Base-by-base conservation (phyloP, 495 filamentous ascomycete species). In the Choiromyces venosus region DNA sequence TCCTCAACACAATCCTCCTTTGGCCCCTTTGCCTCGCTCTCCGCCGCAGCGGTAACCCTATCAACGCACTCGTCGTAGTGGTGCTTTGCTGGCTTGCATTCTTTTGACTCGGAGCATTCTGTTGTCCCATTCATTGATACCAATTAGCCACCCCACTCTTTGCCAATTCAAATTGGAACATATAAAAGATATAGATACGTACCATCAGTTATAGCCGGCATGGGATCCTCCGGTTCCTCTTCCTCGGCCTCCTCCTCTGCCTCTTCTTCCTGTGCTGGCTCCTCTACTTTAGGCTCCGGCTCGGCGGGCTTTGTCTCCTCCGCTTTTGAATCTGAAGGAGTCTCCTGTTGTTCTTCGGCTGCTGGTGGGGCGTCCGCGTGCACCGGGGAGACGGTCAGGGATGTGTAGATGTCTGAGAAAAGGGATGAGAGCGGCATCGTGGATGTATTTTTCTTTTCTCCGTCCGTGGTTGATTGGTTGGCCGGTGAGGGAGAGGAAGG, bases 1-100 rank as follows among this genome's bases (percentile, higher is more conserved):
- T 99, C 95, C 87, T 99, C 95, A 76, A 99, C 92, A 80, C 95
- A 99, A 86, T 99, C 94, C 87, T 99, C 95, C 80, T 90, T 87
- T 73, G 86, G 83, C 16, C 85, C 87, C 83, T 87, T 86, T 82
- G 87, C 85, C 76, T 87, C 89, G 79, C 87, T 85, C 78, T 91
- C 88, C 78, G 88, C 84, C 82, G 91, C 88, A 79, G 83, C 84
- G 72, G 89, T 94, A 77, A 97, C 95, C 78, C 95, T 93, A 86
- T 96, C 93, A 79, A 93, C 92, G 83, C 95, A 99, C 84, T 97
- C 93, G 75, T 97, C 94, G 84, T 89, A 98, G 87, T 99, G 95
- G 88, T 98, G 94, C 88, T 97, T 99, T 78, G 87, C 87, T 38
- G 91, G 90, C 65, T 89, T 86, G 85, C 95, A 99, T 84, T 91